These are phyloP conservation scores for Xylariaceae sp. DNA, from an alignment of 2,329 filamentous ascomycete genomes.

Conservation along the genomic window DNA sequence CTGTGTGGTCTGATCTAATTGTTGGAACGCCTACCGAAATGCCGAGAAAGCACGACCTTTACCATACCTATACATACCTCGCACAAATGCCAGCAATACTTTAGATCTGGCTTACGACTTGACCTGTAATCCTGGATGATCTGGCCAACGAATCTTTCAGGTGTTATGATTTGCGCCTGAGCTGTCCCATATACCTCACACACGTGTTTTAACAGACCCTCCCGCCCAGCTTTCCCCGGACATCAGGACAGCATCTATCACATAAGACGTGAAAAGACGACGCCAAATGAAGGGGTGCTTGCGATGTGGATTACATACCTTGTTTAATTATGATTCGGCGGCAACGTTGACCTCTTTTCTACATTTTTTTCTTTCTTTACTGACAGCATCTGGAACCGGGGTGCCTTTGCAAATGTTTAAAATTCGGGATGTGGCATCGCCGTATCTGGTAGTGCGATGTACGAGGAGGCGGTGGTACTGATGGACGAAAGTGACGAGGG, in stretches of 20 bases:
- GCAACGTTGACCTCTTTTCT: conserved; percentile 28
- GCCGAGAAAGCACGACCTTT: conserved; percentile 10
- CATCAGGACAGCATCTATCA: conserved; percentile 22
- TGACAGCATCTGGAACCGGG: conserved; percentile 22
- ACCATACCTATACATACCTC: conserved; percentile 25
- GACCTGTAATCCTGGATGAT: conserved; percentile 26
- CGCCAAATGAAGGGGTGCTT: conserved; percentile 21
- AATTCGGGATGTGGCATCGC: conserved; percentile 16
- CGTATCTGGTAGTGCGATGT: conserved; percentile 16
- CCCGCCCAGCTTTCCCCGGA: conserved; percentile 18
- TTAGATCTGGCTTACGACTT: conserved; percentile 33
- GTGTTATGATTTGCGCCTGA: conserved; percentile 28
- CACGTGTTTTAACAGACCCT: conserved; percentile 22
- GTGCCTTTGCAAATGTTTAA: conserved; percentile 24
- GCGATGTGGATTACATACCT: conserved; percentile 44
- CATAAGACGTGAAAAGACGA: conserved; percentile 22
- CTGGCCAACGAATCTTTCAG: conserved; percentile 26
- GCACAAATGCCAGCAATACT: conserved; percentile 29
- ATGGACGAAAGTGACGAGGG: conserved; percentile 21
- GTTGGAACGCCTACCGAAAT: conserved; percentile 4
- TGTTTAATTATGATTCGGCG: conserved; percentile 48
- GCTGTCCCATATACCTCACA: conserved; percentile 20
- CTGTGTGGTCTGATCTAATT: conserved; percentile 92
- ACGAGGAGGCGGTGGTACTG: conserved; percentile 13
- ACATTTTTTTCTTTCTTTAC: conserved; percentile 27